Base-by-base conservation (phyloP, 2,329 filamentous ascomycete species). In the Parafenestella ontariensis region DNA sequence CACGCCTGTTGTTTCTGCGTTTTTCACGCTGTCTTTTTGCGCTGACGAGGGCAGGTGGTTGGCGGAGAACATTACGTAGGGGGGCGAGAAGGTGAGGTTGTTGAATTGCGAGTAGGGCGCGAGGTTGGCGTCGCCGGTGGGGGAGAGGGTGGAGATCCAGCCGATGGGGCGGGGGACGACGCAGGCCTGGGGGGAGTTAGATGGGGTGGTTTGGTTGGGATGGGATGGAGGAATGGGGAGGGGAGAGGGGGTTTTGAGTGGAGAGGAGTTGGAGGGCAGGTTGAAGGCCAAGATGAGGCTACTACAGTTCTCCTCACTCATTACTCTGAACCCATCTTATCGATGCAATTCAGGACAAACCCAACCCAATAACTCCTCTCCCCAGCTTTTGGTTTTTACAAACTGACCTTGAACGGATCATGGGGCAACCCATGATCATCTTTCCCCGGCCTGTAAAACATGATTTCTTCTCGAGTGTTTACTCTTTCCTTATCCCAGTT, bases 51-150 rank as follows among this genome's bases (percentile, higher is more conserved):
- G 72, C 0, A 81, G 84, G 66, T 86, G 82, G 71, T 87, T 87
- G 2, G 82, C 79, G 29, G 76, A 77, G 78, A 88, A 87, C 81
- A 87, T 85, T 24, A 87, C 81, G 64, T 85, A 86, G 0, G 85
- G 85, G 0, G 85, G 85, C 65, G 86, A 83, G 71, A 86, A 87
- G 28, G 83, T 86, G 0, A 87, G 78, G 59, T 87, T 87, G 70
- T 83, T 86, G 78, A 87, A 87, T 71, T 87, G 85, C 0, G 76
- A 81, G 72, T 84, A 87, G 0, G 85, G 85, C 0, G 85, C 85
- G 2, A 87, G 79, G 60, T 87, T 87, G 66, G 82, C 76, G 44
- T 73, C 65, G 54, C 81, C 80, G 6, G 69, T 59, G 15, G 65
- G 63, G n/a, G 79, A 81, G 54, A 80, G 76, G 0, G 85, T 86